Evolutionary conservation across 208 protist genomes (phyloP).

Genomic region (Wallacemonas sp.): DNA sequence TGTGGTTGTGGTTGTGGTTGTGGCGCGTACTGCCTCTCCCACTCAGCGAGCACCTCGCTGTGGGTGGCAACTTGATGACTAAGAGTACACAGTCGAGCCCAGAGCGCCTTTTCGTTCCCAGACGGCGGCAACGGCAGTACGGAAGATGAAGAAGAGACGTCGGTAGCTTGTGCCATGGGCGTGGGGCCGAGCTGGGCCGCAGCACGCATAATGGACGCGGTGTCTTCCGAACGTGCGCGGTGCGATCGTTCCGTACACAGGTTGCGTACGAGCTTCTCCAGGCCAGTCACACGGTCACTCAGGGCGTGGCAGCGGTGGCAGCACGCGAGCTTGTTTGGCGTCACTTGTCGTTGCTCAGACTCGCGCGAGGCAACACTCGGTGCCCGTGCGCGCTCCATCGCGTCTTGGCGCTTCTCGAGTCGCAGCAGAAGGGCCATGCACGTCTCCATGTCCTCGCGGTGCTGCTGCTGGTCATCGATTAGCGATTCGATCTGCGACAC

Average conservation of each 20-base stretch:
- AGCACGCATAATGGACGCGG: slow-evolving; percentile 2
- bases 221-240: not conserved
- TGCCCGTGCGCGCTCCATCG: not conserved
- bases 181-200: not conserved
- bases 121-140: not conserved
- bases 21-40: not conserved
- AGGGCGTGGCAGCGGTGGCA: not conserved
- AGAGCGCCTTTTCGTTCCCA: not conserved
- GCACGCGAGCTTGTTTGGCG: not conserved
- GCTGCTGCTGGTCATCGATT: slow-evolving; percentile 33
- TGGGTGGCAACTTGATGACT: slow-evolving; percentile 1
- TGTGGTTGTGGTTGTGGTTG: too few relatives aligned
- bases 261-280: not conserved
- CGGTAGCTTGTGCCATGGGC: not conserved
- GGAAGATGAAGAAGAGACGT: not conserved
- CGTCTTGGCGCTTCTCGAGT: not conserved
- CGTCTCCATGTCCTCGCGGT: slow-evolving; percentile 10
- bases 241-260: slow-evolving; percentile 1
- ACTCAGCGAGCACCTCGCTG: not conserved
- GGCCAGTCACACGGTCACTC: not conserved
- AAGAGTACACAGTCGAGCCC: not conserved
- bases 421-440: not conserved
- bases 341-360: not conserved
- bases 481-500: slow-evolving; percentile 30
- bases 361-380: not conserved